Evolutionary conservation across 768 basidiomycete species (phyloP).

Genomic region (Stropharia rugosoannulata): DNA sequence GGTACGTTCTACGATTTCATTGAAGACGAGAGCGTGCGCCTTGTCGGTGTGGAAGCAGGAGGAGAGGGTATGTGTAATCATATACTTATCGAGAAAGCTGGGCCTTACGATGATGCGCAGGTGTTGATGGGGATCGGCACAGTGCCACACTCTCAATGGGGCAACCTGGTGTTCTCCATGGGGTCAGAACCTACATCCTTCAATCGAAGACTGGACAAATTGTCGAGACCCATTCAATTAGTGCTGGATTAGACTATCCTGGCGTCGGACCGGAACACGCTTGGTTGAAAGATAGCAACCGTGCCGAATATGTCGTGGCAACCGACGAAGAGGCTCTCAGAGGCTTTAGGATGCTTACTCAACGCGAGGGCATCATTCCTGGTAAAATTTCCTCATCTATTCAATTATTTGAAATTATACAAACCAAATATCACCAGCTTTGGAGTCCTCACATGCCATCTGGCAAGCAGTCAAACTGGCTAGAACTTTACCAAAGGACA

Average conservation of each 20-base stretch:
- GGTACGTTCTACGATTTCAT: conserved; percentile 99
- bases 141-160: conserved; percentile 94
- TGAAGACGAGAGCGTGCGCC: conserved; percentile 75
- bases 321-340: conserved; percentile 93
- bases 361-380: conserved; percentile 96
- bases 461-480: conserved; percentile 90
- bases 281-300: conserved; percentile 91
- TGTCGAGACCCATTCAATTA: conserved; percentile 95
- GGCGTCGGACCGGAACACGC: conserved; percentile 98
- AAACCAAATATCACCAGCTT: conserved; percentile 43
- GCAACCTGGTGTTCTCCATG: conserved; percentile 92
- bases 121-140: conserved; percentile 80
- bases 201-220: conserved; percentile 91
- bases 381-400: conserved; percentile 41
- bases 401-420: not conserved
- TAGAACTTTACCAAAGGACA: conserved; percentile 78
- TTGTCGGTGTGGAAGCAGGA: conserved; percentile 96
- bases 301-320: conserved; percentile 91
- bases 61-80: conserved; percentile 71
- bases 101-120: conserved; percentile 33
- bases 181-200: conserved; percentile 92
- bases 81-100: not conserved
- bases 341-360: conserved; percentile 89
- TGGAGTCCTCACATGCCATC: conserved; percentile 95
- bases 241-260: conserved; percentile 94